Conservation (phyloP, 139 green algal genomes). For the Bryopsis sp. region DNA sequence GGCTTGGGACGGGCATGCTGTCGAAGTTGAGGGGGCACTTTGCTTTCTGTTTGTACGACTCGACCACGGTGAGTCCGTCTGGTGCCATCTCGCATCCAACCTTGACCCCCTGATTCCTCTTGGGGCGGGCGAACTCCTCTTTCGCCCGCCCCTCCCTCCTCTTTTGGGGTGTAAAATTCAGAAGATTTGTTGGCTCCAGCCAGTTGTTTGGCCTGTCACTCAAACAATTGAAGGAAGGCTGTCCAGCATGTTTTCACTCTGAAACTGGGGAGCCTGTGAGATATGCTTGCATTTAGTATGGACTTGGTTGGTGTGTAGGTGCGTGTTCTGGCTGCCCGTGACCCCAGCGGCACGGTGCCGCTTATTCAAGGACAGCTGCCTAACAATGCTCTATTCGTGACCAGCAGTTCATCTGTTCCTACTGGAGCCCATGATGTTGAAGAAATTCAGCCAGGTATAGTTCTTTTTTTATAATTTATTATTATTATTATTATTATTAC, state of each 20-base stretch:
- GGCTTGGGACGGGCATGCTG: slow-evolving; percentile 16
- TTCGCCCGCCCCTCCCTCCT: too few relatives aligned
- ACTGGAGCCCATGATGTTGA: slow-evolving; percentile 10
- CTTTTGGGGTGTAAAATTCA: too few relatives aligned
- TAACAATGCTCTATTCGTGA: slow-evolving; percentile 8
- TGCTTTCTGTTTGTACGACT: slow-evolving; percentile 18
- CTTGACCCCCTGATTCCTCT: not conserved
- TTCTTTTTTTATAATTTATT: too few relatives aligned
- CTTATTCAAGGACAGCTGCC: slow-evolving; percentile 14
- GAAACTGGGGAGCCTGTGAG: too few relatives aligned
- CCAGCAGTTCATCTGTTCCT: not conserved
- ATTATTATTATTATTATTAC: too few relatives aligned
- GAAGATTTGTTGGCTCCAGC: too few relatives aligned
- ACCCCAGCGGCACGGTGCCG: not conserved
- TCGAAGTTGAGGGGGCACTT: slow-evolving; percentile 20
- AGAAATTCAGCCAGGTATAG: slow-evolving; percentile 6
- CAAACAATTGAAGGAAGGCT: too few relatives aligned
- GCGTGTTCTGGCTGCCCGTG: slow-evolving; percentile 2
- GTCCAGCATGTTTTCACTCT: too few relatives aligned
- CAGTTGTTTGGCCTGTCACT: too few relatives aligned
- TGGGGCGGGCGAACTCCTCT: too few relatives aligned
- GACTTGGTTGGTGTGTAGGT: not conserved
- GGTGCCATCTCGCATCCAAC: not conserved
- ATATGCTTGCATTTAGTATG: too few relatives aligned
- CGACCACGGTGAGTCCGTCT: slow-evolving; percentile 1